Evolutionary conservation across 768 basidiomycete species (phyloP).

Genomic region (Rickenella mellea): DNA sequence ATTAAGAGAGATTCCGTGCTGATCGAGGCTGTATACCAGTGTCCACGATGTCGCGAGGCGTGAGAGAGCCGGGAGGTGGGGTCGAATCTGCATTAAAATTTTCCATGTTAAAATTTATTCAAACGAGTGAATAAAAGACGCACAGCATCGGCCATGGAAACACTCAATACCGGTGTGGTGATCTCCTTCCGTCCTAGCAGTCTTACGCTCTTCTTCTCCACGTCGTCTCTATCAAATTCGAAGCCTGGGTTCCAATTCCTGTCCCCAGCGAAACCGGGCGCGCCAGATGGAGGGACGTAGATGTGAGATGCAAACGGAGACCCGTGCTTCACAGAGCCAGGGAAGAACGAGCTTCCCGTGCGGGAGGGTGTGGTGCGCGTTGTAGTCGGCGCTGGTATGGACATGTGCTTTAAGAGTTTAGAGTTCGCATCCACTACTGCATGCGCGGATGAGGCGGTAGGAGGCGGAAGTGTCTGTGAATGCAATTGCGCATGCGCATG

Average conservation of each 20-base stretch:
- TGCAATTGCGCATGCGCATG: not conserved
- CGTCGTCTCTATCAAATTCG: constrained; percentile 20
- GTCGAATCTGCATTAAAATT: constrained; percentile 42
- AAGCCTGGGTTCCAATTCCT: constrained; percentile 58
- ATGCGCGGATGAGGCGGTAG: constrained; percentile 6
- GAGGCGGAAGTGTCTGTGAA: not conserved
- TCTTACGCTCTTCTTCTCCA: constrained; percentile 36
- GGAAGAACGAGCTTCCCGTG: constrained; percentile 13
- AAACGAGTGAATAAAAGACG: constrained; percentile 12
- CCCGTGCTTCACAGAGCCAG: constrained; percentile 22
- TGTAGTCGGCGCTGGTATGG: constrained; percentile 9
- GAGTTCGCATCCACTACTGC: constrained; percentile 9
- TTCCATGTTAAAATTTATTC: not conserved
- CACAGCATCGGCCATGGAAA: constrained; percentile 53
- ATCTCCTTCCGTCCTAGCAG: constrained; percentile 46
- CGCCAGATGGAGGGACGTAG: constrained; percentile 46
- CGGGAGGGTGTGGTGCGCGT: constrained; percentile 9
- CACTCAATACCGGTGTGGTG: constrained; percentile 43
- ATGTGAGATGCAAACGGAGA: constrained; percentile 41
- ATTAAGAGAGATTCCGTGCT: constrained; percentile 87
- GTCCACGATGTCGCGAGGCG: constrained; percentile 67
- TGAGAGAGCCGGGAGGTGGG: constrained; percentile 62
- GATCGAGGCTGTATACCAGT: constrained; percentile 84
- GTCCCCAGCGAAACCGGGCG: constrained; percentile 70
- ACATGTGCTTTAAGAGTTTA: constrained; percentile 7